Base-by-base conservation (phyloP, 2,329 filamentous ascomycete genomes). In the Tolypocladium guangdongense region DNA sequence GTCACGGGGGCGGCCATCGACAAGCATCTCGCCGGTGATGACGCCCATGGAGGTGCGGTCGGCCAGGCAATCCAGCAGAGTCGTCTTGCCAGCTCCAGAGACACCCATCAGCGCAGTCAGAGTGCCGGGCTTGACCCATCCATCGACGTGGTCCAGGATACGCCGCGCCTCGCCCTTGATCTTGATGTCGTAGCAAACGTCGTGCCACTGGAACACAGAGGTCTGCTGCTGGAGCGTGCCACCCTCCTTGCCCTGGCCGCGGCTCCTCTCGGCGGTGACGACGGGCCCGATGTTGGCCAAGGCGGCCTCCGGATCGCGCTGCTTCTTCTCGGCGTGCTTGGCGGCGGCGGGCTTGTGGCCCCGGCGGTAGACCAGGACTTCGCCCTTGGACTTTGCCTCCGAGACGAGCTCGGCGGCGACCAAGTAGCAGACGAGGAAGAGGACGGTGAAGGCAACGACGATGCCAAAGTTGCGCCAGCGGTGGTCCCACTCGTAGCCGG, bases 81-180 rank as follows among this genome's bases (percentile, higher is more conserved):
- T 96, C 0, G 91, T 96, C 70, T 96, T 96, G 55, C 91, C 91
- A n/a, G 91, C 91, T 60, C 91, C 90, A 35, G 87, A 90, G 8
- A 91, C 88, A 72, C 90, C 88, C 90, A 96, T 96, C 3, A 95
- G 76, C 39, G 89, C 90, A 14, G 90, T 96, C 52, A 95, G 69
- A 18, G 89, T 95, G 55, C 91, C 91, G 3, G 91, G 91, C 70
- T 95, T 93, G 55, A 96, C 90, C 88, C 89, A 96, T 37, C 91
- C 91, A 64, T 95, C 87, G 14, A 96, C 88, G 57, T 93, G 76
- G 62, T 96, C 85, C 55, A 96, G 74, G 62, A 96, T 87, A 45
- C 86, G 82, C 18, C 90, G 81, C 1, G 77, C 72, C 62, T 92
- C 82, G 16, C 76, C 76, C 74, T 95, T 95, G 71, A 95, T 90